Conservation (phyloP, 257 asterid genomes). For the Nyctanthes arbortristis region DNA sequence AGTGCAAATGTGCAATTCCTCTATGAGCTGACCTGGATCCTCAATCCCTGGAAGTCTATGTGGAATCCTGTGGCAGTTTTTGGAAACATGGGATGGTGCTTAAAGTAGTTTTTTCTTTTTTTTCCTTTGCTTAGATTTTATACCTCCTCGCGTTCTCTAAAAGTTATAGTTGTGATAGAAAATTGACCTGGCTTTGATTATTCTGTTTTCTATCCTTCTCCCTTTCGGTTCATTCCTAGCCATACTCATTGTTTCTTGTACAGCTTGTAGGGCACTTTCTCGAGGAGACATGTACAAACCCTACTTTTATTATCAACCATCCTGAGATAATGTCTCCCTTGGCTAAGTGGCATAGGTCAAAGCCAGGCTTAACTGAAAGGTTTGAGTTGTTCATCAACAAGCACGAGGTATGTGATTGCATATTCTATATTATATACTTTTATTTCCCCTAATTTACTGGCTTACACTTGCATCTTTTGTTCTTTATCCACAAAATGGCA, state of each 20-base stretch:
- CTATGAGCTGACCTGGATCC: not conserved
- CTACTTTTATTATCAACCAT: conserved; percentile 83
- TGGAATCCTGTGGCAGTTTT: not conserved
- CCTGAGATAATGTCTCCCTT: conserved; percentile 95
- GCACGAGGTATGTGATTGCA: conserved; percentile 57
- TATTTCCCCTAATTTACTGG: not conserved
- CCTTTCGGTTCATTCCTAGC: too few relatives aligned
- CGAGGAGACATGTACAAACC: conserved; percentile 78
- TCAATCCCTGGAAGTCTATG: too few relatives aligned
- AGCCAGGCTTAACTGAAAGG: conserved; percentile 79
- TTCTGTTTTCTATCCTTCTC: not conserved
- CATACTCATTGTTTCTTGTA: not conserved
- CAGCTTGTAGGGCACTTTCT: conserved; percentile 95
- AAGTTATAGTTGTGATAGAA: not conserved
- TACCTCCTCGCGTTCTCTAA: too few relatives aligned
- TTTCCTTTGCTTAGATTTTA: too few relatives aligned
- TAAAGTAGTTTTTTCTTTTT: not conserved
- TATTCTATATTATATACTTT: not conserved
- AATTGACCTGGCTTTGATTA: not conserved
- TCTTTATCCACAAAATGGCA: conserved; percentile 26
- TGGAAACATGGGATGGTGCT: not conserved
- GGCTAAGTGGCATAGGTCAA: conserved; percentile 96
- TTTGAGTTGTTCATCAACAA: conserved; percentile 90
- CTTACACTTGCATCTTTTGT: not conserved
- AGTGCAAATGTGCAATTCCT: not conserved